phyloP scores from a whole-genome alignment of 23 red algal species.

The Cyanidiococcus yangmingshanensis region DNA sequence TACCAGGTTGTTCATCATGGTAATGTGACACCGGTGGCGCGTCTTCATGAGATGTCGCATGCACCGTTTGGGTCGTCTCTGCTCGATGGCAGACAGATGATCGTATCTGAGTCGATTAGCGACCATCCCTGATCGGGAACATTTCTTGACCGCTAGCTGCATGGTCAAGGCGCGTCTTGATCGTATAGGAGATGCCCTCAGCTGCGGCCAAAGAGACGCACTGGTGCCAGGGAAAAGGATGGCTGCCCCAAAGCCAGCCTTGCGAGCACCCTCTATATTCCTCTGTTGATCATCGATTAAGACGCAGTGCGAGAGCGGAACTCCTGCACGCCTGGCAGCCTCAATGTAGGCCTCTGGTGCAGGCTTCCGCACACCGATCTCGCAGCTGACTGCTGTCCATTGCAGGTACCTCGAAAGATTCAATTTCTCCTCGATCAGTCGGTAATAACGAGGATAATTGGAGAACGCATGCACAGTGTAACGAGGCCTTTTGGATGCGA shows the following conservation, averaged over 20 bases:
- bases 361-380: constrained; percentile 70
- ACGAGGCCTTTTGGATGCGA: constrained; percentile 21
- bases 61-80: too few relatives aligned
- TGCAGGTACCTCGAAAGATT: constrained; percentile 36
- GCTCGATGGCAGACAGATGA: too few relatives aligned
- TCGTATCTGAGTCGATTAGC: too few relatives aligned
- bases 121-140: too few relatives aligned
- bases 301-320: constrained; percentile 34
- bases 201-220: neutral
- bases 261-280: constrained; percentile 52
- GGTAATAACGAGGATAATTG: constrained; percentile 73
- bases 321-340: constrained; percentile 29
- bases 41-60: too few relatives aligned
- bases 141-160: too few relatives aligned
- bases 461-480: constrained; percentile 57
- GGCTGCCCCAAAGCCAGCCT: constrained; percentile 36
- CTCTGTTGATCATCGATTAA: constrained; percentile 70
- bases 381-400: constrained; percentile 81
- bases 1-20: too few relatives aligned
- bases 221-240: constrained; percentile 13
- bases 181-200: too few relatives aligned
- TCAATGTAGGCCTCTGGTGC: constrained; percentile 34
- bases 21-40: too few relatives aligned
- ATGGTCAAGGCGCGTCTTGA: too few relatives aligned
- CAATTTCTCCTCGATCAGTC: constrained; percentile 55